Evolutionary conservation across 2,329 filamentous ascomycete species (phyloP).

Genomic region (Sporothrix schenckii): DNA sequence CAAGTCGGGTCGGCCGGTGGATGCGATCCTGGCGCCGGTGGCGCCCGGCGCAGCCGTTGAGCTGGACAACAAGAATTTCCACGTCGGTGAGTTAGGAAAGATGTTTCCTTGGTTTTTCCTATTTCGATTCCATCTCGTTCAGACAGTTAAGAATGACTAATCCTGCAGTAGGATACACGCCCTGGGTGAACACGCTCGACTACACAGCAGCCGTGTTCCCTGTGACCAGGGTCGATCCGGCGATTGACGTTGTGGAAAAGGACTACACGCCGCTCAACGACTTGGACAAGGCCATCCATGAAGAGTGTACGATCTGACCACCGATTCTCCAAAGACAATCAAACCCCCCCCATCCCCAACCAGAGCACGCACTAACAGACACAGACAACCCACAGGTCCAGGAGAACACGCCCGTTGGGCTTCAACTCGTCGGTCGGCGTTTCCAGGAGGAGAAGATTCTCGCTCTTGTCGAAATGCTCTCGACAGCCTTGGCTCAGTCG

Average conservation of each 20-base stretch:
- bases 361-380: background rate
- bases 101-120: too few species aligned
- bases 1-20: slow-evolving; percentile 28
- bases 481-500: slow-evolving; percentile 16
- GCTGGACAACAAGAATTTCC: slow-evolving; percentile 7
- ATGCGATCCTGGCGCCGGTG: slow-evolving; percentile 27
- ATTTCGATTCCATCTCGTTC: background rate
- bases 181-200: slow-evolving; percentile 70
- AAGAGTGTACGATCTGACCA: slow-evolving; percentile 12
- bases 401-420: slow-evolving; percentile 31
- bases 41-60: slow-evolving; percentile 17
- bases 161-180: slow-evolving; percentile 63
- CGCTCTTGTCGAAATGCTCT: slow-evolving; percentile 27
- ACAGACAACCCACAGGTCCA: slow-evolving; percentile 31
- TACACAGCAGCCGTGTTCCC: slow-evolving; percentile 67
- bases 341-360: too few species aligned
- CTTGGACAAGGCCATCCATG: slow-evolving; percentile 25
- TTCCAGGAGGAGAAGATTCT: slow-evolving; percentile 30
- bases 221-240: slow-evolving; percentile 40
- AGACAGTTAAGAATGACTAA: background rate
- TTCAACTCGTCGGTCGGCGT: slow-evolving; percentile 32
- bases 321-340: too few species aligned
- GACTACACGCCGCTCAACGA: slow-evolving; percentile 23
- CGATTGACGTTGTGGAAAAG: slow-evolving; percentile 12
- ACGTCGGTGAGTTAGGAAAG: slow-evolving; percentile 5